Percentiles rank a stretch among this genome's conserved stretches.
phyloP scores from a whole-genome alignment of 2,329 filamentous ascomycete genomes.

The Aspergillus phoenicis region DNA sequence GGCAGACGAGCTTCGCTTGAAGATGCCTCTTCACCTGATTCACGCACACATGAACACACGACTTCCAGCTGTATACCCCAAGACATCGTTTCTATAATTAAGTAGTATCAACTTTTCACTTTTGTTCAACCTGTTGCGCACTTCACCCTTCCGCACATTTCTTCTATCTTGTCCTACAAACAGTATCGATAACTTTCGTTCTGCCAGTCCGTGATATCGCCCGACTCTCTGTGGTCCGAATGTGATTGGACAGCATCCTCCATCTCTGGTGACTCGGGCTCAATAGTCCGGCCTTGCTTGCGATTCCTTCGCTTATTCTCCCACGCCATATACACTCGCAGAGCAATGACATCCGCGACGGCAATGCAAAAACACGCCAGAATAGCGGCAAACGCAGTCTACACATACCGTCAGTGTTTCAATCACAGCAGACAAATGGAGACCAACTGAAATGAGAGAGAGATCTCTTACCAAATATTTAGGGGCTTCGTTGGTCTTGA shows the following conservation, averaged over 20 bases:
- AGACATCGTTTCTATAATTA: background rate
- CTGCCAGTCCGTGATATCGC: conserved; percentile 15
- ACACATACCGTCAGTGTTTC: background rate
- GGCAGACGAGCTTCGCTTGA: conserved; percentile 8
- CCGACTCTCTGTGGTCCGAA: background rate
- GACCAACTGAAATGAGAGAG: background rate
- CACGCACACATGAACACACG: background rate
- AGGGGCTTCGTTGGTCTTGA: conserved; percentile 11
- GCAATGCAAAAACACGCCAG: conserved; percentile 11
- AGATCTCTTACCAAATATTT: conserved; percentile 9
- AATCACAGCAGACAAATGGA: no score
- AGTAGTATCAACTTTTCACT: background rate
- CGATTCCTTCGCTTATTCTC: conserved; percentile 12
- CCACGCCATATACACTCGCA: conserved; percentile 4
- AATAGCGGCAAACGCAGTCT: conserved; percentile 12
- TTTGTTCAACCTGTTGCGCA: background rate
- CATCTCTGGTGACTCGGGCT: conserved; percentile 7
- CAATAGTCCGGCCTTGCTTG: conserved; percentile 11
- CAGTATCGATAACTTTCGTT: conserved; percentile 14
- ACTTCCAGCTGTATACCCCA: background rate
- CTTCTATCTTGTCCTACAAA: background rate
- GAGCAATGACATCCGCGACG: background rate
- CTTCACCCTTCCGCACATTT: background rate
- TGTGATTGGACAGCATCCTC: background rate
- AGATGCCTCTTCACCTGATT: background rate